phyloP scores from a whole-genome alignment of 495 filamentous ascomycete species.

The Platismatia glauca region DNA sequence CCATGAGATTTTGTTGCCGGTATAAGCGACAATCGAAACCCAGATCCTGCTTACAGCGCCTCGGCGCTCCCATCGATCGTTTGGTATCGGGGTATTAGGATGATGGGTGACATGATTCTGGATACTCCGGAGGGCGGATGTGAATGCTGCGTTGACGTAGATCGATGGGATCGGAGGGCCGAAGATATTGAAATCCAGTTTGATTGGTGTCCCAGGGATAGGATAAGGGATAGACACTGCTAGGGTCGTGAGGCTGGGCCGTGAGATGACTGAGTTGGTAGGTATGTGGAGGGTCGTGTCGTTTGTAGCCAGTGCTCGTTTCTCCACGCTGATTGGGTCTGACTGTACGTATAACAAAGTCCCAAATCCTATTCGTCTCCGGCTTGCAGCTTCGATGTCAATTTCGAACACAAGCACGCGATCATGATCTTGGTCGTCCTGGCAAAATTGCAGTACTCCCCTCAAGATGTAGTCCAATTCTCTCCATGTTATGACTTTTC shows the following conservation, averaged over 20 bases:
- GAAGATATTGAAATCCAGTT: not conserved
- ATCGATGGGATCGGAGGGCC: not conserved
- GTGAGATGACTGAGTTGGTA: not conserved
- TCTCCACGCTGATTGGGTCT: not conserved
- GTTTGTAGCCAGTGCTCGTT: not conserved
- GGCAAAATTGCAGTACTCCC: not conserved
- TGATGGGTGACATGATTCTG: not conserved
- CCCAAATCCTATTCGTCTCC: not conserved
- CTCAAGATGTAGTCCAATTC: not conserved
- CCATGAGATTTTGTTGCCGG: not conserved
- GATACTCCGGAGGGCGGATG: not conserved
- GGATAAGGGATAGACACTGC: not conserved
- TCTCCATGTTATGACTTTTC: not conserved
- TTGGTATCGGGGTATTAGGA: not conserved
- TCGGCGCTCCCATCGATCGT: not conserved
- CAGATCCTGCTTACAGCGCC: not conserved
- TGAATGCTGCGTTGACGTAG: not conserved
- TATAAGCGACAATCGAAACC: not conserved
- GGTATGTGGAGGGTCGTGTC: not conserved
- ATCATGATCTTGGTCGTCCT: not conserved
- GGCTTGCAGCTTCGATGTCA: not conserved
- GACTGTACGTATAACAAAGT: not conserved
- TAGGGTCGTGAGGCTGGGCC: not conserved
- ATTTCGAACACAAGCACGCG: not conserved
- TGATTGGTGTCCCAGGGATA: constrained; percentile 3